phyloP scores from a whole-genome alignment of 176 grass and related monocot genomes.

The Aegilops umbellulata region DNA sequence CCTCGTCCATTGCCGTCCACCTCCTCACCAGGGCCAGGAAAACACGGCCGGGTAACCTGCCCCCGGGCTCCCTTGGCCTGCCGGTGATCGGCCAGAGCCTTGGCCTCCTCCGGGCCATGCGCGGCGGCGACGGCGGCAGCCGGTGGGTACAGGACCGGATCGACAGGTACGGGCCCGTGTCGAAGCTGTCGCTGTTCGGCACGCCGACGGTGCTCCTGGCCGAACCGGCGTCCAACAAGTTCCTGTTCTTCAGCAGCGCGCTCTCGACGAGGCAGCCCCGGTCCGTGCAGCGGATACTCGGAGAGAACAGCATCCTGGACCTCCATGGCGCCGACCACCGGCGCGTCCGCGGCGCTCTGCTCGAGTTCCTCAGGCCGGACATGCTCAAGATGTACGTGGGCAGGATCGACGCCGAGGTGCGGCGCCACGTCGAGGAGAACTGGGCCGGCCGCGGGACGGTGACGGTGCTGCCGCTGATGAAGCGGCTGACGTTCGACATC shows the following conservation, averaged over 20 bases:
- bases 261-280: constrained; percentile 32
- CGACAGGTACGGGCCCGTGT: constrained; percentile 48
- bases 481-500: constrained; percentile 51
- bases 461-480: constrained; percentile 46
- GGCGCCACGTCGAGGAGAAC: constrained; percentile 31
- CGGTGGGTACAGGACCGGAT: background rate
- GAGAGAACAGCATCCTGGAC: constrained; percentile 34
- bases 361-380: constrained; percentile 53
- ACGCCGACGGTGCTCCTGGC: constrained; percentile 32
- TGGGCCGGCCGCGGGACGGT: constrained; percentile 13
- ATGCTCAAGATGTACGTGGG: constrained; percentile 47
- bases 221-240: constrained; percentile 40
- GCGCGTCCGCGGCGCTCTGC: constrained; percentile 37
- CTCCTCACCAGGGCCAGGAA: too few species aligned
- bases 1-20: too few species aligned
- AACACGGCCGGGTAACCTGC: too few species aligned
- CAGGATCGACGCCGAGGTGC: constrained; percentile 51
- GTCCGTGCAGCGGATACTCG: constrained; percentile 27
- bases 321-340: constrained; percentile 36
- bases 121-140: background rate
- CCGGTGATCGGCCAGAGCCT: too few species aligned
- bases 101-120: too few species aligned
- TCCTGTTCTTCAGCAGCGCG: constrained; percentile 35
- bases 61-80: too few species aligned
- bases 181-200: constrained; percentile 62